Evolutionary conservation across 2,329 filamentous ascomycete species (phyloP).

Genomic region (Penicillium sp.): DNA sequence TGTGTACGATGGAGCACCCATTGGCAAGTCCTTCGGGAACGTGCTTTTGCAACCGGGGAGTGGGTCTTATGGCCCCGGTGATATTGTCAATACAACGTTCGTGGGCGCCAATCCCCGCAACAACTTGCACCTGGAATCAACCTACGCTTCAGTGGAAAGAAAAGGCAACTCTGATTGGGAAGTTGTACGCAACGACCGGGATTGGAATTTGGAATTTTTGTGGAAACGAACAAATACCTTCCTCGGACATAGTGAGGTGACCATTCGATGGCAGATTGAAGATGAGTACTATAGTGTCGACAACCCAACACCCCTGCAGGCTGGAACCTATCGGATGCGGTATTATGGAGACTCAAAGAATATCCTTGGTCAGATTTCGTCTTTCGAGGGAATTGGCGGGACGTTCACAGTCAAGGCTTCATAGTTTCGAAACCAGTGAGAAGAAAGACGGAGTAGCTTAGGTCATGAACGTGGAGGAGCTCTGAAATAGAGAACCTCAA

Average conservation of each 20-base stretch:
- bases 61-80: conserved; percentile 60
- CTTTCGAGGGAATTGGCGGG: conserved; percentile 69
- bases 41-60: conserved; percentile 56
- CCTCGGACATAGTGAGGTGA: conserved; percentile 75
- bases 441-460: background rate
- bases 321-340: conserved; percentile 72
- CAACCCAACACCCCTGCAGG: conserved; percentile 34
- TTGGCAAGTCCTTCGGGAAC: conserved; percentile 70
- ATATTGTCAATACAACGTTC: conserved; percentile 67
- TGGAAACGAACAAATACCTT: conserved; percentile 74
- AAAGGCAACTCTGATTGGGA: conserved; percentile 61
- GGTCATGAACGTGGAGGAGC: background rate
- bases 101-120: conserved; percentile 89
- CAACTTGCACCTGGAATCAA: conserved; percentile 75
- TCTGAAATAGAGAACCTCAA: no score
- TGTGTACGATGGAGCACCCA: conserved; percentile 67
- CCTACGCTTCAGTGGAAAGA: conserved; percentile 75
- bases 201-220: conserved; percentile 80
- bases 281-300: conserved; percentile 49
- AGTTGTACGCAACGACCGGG: conserved; percentile 68
- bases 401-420: conserved; percentile 37
- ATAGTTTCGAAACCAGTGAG: background rate
- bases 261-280: conserved; percentile 77
- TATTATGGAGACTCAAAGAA: conserved; percentile 85
- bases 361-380: conserved; percentile 59